Conservation (phyloP, 257 asterid genomes). For the Gardenia jasminoides region DNA sequence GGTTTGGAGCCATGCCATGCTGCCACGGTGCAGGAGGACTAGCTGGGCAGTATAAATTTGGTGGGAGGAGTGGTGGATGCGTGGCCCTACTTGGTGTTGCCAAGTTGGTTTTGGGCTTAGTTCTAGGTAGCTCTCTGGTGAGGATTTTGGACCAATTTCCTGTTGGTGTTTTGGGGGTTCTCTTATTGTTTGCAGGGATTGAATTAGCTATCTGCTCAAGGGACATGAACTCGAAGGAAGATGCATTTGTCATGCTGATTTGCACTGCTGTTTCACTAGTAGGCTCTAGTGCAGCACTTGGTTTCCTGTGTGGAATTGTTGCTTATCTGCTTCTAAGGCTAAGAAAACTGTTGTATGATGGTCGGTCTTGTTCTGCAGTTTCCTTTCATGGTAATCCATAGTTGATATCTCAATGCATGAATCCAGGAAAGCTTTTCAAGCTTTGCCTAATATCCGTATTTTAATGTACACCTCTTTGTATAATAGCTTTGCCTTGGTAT, state of each 20-base stretch:
- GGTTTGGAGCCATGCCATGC: constrained; percentile 86
- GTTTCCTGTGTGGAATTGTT: constrained; percentile 67
- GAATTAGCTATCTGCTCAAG: constrained; percentile 62
- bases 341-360: constrained; percentile 36
- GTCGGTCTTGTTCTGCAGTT: constrained; percentile 24
- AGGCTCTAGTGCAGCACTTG: constrained; percentile 73
- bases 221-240: constrained; percentile 63
- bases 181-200: constrained; percentile 71
- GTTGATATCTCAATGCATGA: neutral
- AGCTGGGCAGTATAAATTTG: constrained; percentile 82
- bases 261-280: constrained; percentile 70
- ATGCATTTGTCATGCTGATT: constrained; percentile 57
- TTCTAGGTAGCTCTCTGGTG: constrained; percentile 64
- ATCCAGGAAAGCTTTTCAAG: neutral
- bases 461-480: neutral
- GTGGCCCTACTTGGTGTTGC: constrained; percentile 74
- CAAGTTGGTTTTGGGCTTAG: constrained; percentile 55
- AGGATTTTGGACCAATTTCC: constrained; percentile 58
- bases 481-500: neutral
- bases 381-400: constrained; percentile 32
- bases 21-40: constrained; percentile 92
- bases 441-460: neutral
- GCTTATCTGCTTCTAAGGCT: constrained; percentile 51
- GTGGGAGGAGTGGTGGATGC: constrained; percentile 75
- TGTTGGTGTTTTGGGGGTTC: constrained; percentile 65